Evolutionary conservation across 306 rosid genomes (phyloP).

Genomic region (Hippophae tibetana): DNA sequence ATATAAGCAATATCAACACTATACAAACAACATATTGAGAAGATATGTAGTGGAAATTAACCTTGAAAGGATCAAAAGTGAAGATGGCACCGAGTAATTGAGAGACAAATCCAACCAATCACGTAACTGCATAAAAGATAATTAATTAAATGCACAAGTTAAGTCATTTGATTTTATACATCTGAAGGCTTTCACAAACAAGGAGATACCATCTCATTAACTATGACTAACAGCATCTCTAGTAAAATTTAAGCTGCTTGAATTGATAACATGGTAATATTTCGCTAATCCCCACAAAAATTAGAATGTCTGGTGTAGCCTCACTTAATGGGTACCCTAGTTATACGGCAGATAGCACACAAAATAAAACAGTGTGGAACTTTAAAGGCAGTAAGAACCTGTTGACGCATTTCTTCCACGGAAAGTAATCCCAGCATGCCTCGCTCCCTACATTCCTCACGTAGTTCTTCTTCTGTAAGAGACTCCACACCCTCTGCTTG

Average conservation of each 20-base stretch:
- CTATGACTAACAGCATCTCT: not conserved
- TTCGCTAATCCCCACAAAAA: too few species aligned
- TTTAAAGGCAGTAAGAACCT: constrained; percentile 36
- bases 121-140: constrained; percentile 51
- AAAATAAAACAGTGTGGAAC: not conserved
- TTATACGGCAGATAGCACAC: not conserved
- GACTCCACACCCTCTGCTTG: constrained; percentile 91
- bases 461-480: constrained; percentile 88
- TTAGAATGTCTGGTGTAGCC: too few species aligned
- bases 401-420: constrained; percentile 94
- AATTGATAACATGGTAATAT: too few species aligned
- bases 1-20: not conserved
- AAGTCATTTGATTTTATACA: constrained; percentile 15
- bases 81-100: constrained; percentile 85
- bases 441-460: constrained; percentile 92
- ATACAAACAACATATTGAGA: not conserved
- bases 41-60: constrained; percentile 22
- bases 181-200: not conserved
- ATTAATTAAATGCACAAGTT: constrained; percentile 13
- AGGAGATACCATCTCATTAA: not conserved
- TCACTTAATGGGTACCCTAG: not conserved
- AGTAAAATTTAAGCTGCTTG: too few species aligned
- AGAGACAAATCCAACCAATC: constrained; percentile 98
- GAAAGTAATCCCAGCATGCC: constrained; percentile 95
- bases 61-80: constrained; percentile 98